phyloP scores from a whole-genome alignment of 306 rosid species.

The Pyrus pyrifolia region DNA sequence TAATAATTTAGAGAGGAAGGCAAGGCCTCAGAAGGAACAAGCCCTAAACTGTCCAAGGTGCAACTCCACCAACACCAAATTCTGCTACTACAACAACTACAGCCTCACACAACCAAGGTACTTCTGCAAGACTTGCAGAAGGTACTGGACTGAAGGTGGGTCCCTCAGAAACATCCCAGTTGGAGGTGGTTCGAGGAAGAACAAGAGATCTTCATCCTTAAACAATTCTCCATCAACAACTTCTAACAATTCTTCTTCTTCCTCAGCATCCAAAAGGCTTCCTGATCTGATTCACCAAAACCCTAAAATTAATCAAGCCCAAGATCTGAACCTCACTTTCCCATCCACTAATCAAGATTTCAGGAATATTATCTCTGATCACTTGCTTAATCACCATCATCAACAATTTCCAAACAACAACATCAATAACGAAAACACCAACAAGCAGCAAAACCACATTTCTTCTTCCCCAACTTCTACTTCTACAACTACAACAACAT shows the following conservation, averaged over 20 bases:
- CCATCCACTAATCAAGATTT: constrained; percentile 27
- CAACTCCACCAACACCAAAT: constrained; percentile 70
- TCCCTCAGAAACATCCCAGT: constrained; percentile 82
- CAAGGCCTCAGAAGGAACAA: constrained; percentile 55
- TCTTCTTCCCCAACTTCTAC: constrained; percentile 11
- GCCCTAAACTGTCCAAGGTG: constrained; percentile 82
- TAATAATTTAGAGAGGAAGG: constrained; percentile 28
- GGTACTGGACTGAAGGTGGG: constrained; percentile 95
- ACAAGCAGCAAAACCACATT: constrained; percentile 11
- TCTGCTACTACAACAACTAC: constrained; percentile 86
- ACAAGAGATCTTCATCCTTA: constrained; percentile 51
- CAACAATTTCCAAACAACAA: constrained; percentile 21
- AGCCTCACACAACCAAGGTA: constrained; percentile 80
- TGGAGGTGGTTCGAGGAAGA: constrained; percentile 76
- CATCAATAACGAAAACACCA: constrained; percentile 1
- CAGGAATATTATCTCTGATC: constrained; percentile 21
- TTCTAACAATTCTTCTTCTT: constrained; percentile 6
- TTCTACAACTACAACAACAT: not conserved
- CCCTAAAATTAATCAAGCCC: constrained; percentile 33
- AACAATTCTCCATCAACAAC: constrained; percentile 1
- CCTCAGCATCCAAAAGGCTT: constrained; percentile 25
- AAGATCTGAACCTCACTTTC: constrained; percentile 59
- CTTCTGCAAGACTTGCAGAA: constrained; percentile 78
- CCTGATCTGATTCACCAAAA: constrained; percentile 35
- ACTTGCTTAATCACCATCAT: constrained; percentile 8